Base-by-base conservation (phyloP, 179 eudicot species). In the Drosera spatulata region DNA sequence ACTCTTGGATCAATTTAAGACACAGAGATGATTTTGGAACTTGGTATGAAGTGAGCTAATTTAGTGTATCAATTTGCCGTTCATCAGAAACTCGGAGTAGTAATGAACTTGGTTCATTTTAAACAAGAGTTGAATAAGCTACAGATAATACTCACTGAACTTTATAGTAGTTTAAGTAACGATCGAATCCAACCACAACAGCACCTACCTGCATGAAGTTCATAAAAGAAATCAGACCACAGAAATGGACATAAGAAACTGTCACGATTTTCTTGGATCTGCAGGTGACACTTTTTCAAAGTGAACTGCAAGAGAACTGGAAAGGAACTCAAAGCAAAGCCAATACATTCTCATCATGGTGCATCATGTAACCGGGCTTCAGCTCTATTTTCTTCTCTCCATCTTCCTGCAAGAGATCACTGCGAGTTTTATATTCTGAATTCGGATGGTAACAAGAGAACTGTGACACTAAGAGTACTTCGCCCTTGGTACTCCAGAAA, bases 181-280 rank as follows among this genome's bases (percentile, higher is more conserved):
- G 95, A 73, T 93, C 99, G 77, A 93, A 89, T 72, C 99, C 99
- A 64, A 93, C 99, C 56, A 93, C 97, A 74, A 93, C 97, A 58
- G 95, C 99, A 55, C 97, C 99, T 71, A 93, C 99, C 99, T 93
- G 71, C 56, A 75, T 51, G 45, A 33, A 39, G 57, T 10, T 45
- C 43, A 2, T 41, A 43, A 2, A 42, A 14, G 37, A 58, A 58
- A 42, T 40, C 39, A 14, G 47, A 3, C n/a, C 47, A 42, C 22
- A 33, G 7, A 11, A 22, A 43, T 39, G 11, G 14, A 45, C 7
- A 43, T 50, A 59, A 42, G 61, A 43, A 42, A 39, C 3, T 14
- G 5, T 14, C 11, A 10, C 40, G 3, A 9, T 8, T 39, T 14
- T 2, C 43, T 2, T 56, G 7, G 37, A 56, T n/a, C 7, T 5